Evolutionary conservation across 163 green algal species (phyloP).

Genomic region (Trebouxiophyceae sp.): DNA sequence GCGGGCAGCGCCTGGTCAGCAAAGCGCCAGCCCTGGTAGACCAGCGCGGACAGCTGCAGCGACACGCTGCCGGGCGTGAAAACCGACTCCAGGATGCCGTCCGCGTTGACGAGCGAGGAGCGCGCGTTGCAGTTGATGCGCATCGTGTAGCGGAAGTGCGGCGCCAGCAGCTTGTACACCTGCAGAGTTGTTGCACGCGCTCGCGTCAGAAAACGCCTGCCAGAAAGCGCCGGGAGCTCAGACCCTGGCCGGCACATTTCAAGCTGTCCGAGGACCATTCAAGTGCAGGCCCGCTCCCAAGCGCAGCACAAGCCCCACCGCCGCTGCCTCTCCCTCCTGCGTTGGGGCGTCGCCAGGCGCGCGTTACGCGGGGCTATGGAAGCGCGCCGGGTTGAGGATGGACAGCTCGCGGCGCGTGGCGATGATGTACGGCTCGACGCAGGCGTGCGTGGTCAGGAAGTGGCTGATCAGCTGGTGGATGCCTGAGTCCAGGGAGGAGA

Average conservation of each 20-base stretch:
- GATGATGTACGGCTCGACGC: constrained; percentile 44
- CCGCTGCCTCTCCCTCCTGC: too few species aligned
- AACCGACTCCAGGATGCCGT: constrained; percentile 4
- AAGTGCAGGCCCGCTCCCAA: too few species aligned
- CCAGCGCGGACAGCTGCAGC: constrained; percentile 18
- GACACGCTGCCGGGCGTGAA: constrained; percentile 30
- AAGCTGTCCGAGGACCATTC: too few species aligned
- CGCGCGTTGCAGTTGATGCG: constrained; percentile 33
- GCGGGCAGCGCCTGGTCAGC: constrained; percentile 25
- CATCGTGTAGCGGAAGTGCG: constrained; percentile 47
- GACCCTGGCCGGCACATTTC: too few species aligned
- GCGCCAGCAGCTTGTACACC: constrained; percentile 40
- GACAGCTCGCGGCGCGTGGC: constrained; percentile 29
- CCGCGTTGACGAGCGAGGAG: constrained; percentile 30
- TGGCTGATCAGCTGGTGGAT: constrained; percentile 44
- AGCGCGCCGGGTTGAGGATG: constrained; percentile 37
- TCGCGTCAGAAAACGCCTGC: too few species aligned
- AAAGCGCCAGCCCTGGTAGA: constrained; percentile 44
- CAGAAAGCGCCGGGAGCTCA: too few species aligned
- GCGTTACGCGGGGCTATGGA: too few species aligned
- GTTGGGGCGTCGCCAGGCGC: too few species aligned
- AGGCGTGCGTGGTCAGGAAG: constrained; percentile 39
- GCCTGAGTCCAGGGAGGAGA: constrained; percentile 22
- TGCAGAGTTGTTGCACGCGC: too few species aligned
- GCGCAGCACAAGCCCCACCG: too few species aligned